Conservation (phyloP, 345 rosid genomes). For the Eucalyptus decipiens region DNA sequence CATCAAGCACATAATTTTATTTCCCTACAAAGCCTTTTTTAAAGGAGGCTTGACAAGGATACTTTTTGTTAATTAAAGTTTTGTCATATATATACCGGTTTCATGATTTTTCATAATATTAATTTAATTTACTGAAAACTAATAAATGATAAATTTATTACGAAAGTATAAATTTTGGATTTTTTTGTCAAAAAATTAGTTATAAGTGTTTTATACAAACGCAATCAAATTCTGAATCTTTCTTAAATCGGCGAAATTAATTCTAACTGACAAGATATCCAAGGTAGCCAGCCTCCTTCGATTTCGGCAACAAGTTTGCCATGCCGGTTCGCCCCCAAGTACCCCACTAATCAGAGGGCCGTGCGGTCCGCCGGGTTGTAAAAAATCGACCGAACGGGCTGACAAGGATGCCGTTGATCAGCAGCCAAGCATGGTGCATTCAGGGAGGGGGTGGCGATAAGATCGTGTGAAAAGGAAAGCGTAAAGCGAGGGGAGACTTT, state of each 20-base stretch:
- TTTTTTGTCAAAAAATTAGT: no score
- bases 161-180: accelerated
- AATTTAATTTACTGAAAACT: no score
- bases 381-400: neutral
- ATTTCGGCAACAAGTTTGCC: neutral
- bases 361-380: neutral
- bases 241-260: accelerated
- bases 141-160: accelerated
- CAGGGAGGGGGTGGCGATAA: neutral
- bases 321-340: neutral
- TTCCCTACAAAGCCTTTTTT: neutral
- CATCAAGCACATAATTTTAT: neutral
- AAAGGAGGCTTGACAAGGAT: neutral
- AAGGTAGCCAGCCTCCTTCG: neutral
- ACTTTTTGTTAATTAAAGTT: neutral
- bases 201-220: neutral
- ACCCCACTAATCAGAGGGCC: neutral
- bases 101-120: no score
- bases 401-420: neutral
- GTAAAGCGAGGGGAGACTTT: neutral
- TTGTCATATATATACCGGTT: no score
- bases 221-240: neutral
- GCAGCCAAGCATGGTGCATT: neutral
- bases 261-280: neutral
- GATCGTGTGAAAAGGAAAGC: neutral